These are phyloP conservation scores for Penicillium salamii DNA, from an alignment of 495 filamentous ascomycete genomes.

Conservation along the genomic window DNA sequence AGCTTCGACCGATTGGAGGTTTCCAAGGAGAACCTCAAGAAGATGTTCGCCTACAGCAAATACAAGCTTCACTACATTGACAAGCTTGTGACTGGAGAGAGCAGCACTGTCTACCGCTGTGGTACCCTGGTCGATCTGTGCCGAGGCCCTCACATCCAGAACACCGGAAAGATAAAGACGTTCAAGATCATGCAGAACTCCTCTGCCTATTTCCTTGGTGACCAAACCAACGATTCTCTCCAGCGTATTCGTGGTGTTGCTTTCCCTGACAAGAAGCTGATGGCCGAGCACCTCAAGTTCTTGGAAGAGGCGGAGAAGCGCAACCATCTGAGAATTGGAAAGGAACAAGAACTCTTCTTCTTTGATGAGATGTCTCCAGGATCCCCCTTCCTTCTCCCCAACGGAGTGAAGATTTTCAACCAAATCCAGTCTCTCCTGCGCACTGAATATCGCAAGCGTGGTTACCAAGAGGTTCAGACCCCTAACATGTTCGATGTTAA, in stretches of 20 bases:
- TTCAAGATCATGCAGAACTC: slow-evolving; percentile 97
- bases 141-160: slow-evolving; percentile 80
- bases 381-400: slow-evolving; percentile 89
- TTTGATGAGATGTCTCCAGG: slow-evolving; percentile 91
- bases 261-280: slow-evolving; percentile 93
- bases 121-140: slow-evolving; percentile 80
- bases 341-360: slow-evolving; percentile 95
- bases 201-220: slow-evolving; percentile 93
- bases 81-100: slow-evolving; percentile 86
- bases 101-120: slow-evolving; percentile 89
- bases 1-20: slow-evolving; percentile 86
- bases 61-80: slow-evolving; percentile 96
- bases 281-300: slow-evolving; percentile 87
- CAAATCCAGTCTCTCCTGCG: slow-evolving; percentile 75
- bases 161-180: slow-evolving; percentile 87
- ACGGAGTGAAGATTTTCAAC: slow-evolving; percentile 90
- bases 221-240: slow-evolving; percentile 86
- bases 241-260: slow-evolving; percentile 96
- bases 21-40: slow-evolving; percentile 82
- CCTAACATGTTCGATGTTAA: slow-evolving; percentile 93
- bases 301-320: slow-evolving; percentile 95
- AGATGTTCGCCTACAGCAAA: slow-evolving; percentile 96
- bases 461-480: slow-evolving; percentile 90
- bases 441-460: slow-evolving; percentile 87
- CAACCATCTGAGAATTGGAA: slow-evolving; percentile 86